Percentiles rank a stretch among this genome's conserved stretches.
phyloP scores from a whole-genome alignment of 495 filamentous ascomycete genomes.

The Penicillium goetzii region DNA sequence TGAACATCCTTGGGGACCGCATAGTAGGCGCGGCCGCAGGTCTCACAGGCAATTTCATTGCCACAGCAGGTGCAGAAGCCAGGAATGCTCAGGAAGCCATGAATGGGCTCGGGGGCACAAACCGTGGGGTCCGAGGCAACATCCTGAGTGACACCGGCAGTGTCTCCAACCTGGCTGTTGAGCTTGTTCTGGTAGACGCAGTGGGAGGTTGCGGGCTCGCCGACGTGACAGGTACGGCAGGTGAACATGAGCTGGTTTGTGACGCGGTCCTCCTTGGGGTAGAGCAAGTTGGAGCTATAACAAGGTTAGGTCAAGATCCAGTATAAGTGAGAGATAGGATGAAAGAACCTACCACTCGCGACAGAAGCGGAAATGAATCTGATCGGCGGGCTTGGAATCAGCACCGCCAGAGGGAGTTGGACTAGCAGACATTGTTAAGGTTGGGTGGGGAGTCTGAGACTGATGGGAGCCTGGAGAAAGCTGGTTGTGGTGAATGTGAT shows the following conservation, averaged over 20 bases:
- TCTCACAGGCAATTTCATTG: conserved; percentile 51
- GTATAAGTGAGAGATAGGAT: neutral
- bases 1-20: conserved; percentile 23
- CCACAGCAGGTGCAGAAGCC: conserved; percentile 59
- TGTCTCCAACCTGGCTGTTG: conserved; percentile 86
- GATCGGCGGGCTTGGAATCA: conserved; percentile 64
- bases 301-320: conserved; percentile 17
- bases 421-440: conserved; percentile 58
- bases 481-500: neutral
- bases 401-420: conserved; percentile 59
- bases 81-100: conserved; percentile 19
- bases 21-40: conserved; percentile 42
- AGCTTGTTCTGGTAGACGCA: conserved; percentile 94
- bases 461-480: neutral
- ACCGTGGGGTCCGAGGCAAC: conserved; percentile 97
- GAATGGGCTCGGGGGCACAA: conserved; percentile 53
- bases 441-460: neutral
- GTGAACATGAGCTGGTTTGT: conserved; percentile 70
- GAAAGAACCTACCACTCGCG: conserved; percentile 75
- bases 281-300: conserved; percentile 88
- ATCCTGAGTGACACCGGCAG: conserved; percentile 95
- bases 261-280: conserved; percentile 84
- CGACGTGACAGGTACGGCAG: conserved; percentile 91
- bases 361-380: conserved; percentile 95
- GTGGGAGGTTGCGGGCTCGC: conserved; percentile 77